phyloP scores from a whole-genome alignment of 192 early-diverging fungal genomes.

The Coemansia sp. region DNA sequence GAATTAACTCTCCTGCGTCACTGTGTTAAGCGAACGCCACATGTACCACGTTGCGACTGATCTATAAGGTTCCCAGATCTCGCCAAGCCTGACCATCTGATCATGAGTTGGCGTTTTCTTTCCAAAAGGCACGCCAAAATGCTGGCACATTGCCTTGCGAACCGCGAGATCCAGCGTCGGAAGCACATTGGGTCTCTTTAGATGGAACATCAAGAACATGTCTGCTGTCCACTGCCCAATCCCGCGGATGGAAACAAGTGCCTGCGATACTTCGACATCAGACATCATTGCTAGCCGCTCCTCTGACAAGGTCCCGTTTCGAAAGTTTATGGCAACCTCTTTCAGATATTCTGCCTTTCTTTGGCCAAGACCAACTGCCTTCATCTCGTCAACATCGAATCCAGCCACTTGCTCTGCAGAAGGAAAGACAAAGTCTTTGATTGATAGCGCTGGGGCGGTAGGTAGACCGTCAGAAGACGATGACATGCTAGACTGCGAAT shows the following conservation, averaged over 20 bases:
- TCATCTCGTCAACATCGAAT: slow-evolving; percentile 50
- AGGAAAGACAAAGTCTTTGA: slow-evolving; percentile 55
- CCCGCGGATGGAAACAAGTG: slow-evolving; percentile 61
- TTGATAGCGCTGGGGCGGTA: neutral
- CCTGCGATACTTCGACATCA: slow-evolving; percentile 58
- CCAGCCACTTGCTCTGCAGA: slow-evolving; percentile 53
- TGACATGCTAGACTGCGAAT: neutral
- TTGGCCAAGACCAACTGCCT: slow-evolving; percentile 33
- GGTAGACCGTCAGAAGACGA: neutral
- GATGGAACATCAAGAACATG: slow-evolving; percentile 75
- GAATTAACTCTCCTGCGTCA: slow-evolving; percentile 42
- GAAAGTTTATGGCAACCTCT: slow-evolving; percentile 62
- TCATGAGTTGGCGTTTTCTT: slow-evolving; percentile 54
- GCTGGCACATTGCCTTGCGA: slow-evolving; percentile 63
- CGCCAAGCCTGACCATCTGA: slow-evolving; percentile 59
- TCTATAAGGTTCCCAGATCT: slow-evolving; percentile 66
- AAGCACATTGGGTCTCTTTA: slow-evolving; percentile 68
- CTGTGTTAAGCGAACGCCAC: slow-evolving; percentile 56
- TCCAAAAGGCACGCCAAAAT: slow-evolving; percentile 59
- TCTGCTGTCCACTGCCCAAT: slow-evolving; percentile 73
- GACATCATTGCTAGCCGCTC: slow-evolving; percentile 54
- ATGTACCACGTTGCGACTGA: slow-evolving; percentile 67
- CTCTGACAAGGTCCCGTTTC: slow-evolving; percentile 55
- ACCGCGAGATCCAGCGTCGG: slow-evolving; percentile 67
- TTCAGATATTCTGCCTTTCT: slow-evolving; percentile 66